Base-by-base conservation (phyloP, 805 yeast species). In the Wickerhamomyces kurtzmanii region DNA sequence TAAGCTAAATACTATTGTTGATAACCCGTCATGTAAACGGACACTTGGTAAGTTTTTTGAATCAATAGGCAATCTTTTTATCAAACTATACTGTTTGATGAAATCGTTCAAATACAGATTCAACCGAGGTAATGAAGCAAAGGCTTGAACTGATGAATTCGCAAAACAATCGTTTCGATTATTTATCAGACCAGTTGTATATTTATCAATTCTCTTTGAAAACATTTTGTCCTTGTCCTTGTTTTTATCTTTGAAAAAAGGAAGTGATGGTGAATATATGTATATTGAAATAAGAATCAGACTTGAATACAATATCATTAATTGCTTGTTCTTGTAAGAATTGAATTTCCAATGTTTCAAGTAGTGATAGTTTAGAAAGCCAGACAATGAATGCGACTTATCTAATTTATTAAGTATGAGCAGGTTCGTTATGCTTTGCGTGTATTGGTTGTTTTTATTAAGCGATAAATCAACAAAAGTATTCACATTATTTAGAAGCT, bases 121-220 rank as follows among this genome's bases (percentile, higher is more conserved):
- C 27, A 82, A 45, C 0, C 67, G 65, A 1, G 82, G 76, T 12
- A 78, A 47, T 0, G 85, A 55, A 12, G 77, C 68, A 30, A 81
- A 63, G 0, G 87, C 91, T 50, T 89, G 98, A 12, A 91, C 45
- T 1, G 87, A 75, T 6, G 93, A 71, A 46, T 91, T 89, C 35
- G 95, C 95, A 57, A 84, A 89, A 51, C 98, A 89, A 49, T 86
- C 96, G 39, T 84, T 83, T 34, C 87, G 69, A 37, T 76, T 62
- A 51, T 89, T 91, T 39, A 76, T 65, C 24, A 89, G 58, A 3
- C 96, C 96, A 0, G 91, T 84, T 8, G 94, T 79, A 43, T 71
- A 61, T 38, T 69, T 76, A 39, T 80, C 89, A 6, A 79, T 75
- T 46, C 91, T 58, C 31, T 65, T 68, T 58, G 63, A 39, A 31